Evolutionary conservation across 345 rosid species (phyloP), one percentile per base, ranked within the genome.

Genomic region (Citrus maxima): DNA sequence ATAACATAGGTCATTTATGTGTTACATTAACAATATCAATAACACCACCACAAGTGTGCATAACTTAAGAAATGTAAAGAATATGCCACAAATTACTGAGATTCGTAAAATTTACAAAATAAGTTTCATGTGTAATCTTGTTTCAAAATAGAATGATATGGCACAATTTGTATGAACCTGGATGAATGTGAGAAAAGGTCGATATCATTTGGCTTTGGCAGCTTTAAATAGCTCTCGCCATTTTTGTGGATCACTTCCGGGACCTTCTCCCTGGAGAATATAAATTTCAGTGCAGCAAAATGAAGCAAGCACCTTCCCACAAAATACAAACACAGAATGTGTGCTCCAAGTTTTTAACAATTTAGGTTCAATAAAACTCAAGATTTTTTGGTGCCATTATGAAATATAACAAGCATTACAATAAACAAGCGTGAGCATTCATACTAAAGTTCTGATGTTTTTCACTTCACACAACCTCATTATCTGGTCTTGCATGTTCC

Each of bases 181-280:
- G 19, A 18, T 21, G 28, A 62, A 74, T 61, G 69, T 38, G 32
- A 4, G 16, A 12, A 3, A 5, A 68, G 24, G 32, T 10, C 66
- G 12, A 35, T 19, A 22, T 89, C 77, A 87, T 81, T 85, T 77
- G 37, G 84, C 73, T 82, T 81, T 85, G 56, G 92, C 92, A 42
- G 82, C 87, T 85, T 83, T 84, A 83, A 93, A 93, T 73, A 93
- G 85, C 65, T 91, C 91, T 75, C 79, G 63, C 99, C 98, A 96
- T 73, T 88, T 84, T 74, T 80, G 87, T 0, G 82, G 88, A 90
- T 93, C 92, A 24, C 88, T 88, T 77, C 90, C 97, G 5, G 98
- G 98, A 78, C 98, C 99, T 77, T 91, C 91, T 22, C 98, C 97
- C 98, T 94, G 95, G 80, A 82, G 79, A 76, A 40, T 16, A 6